phyloP scores from a whole-genome alignment of 306 rosid genomes.

The Quercus suber region DNA sequence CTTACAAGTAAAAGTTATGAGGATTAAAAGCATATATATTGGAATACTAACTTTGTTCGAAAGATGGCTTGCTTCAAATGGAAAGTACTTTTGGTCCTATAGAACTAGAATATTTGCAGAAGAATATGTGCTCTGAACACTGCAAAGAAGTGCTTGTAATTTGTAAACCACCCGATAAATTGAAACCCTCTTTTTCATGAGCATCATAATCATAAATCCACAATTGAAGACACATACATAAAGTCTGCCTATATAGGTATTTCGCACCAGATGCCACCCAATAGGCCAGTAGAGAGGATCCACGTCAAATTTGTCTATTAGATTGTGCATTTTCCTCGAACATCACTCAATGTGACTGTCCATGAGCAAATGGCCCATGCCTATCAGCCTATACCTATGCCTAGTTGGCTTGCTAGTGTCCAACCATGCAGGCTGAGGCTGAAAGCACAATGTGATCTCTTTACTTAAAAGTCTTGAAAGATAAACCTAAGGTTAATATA shows the following conservation, averaged over 20 bases:
- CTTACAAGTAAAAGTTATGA: background rate
- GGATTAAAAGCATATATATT: background rate
- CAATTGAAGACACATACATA: background rate
- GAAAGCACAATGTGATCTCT: background rate
- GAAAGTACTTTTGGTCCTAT: background rate
- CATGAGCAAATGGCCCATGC: background rate
- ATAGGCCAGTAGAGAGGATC: constrained; percentile 1
- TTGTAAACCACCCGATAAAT: constrained; percentile 7
- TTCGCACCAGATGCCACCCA: constrained; percentile 18
- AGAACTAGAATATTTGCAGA: background rate
- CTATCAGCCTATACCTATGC: background rate
- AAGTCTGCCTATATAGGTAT: background rate
- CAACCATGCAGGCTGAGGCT: background rate
- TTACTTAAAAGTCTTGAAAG: too few species aligned
- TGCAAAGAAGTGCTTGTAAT: background rate
- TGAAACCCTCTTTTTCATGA: constrained; percentile 7
- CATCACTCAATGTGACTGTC: background rate
- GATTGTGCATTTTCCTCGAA: background rate
- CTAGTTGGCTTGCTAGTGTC: background rate
- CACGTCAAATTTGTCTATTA: background rate
- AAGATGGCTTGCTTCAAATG: background rate
- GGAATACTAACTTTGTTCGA: background rate
- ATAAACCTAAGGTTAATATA: too few species aligned
- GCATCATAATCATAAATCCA: background rate
- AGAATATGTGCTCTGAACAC: constrained; percentile 30